Evolutionary conservation across 2,329 filamentous ascomycete genomes (phyloP), one percentile per base, ranked within the genome.

Genomic region (Fusarium fracticaudum): DNA sequence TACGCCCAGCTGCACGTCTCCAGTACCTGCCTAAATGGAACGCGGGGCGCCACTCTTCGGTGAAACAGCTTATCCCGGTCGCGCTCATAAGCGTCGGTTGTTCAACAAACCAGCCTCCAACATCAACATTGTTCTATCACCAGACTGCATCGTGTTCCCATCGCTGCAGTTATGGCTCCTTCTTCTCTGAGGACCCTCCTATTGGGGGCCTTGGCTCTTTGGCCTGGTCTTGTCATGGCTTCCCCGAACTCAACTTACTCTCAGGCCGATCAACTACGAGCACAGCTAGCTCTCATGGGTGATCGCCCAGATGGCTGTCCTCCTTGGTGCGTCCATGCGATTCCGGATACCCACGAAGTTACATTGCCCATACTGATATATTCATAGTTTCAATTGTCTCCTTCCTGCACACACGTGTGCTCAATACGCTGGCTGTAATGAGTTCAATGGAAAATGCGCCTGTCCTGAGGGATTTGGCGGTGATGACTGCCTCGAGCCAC

Each of bases 381-480:
- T 24, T 15, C 79, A 77, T 74, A 96, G 96, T 86, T 99, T 99
- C 88, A 98, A 99, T 89, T 99, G 96, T 85, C 93, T 98, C 67
- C 90, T 99, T 22, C 95, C 96, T 35, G 94, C 94, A 72, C 97
- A 98, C 82, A 91, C 91, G 72, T 99, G 96, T 83, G 91, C 94
- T 72, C 96, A 99, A 84, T 99, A 93, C 81, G 93, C 95, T 41
- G 88, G 91, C 40, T 99, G 96, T 83, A 97, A 96, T 82, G 91
- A 92, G 79, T 95, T 91, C 79, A 97, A 94, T 78, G 96, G 96
- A 57, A 95, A 97, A 86, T 99, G 96, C 84, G 89, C 92, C 68
- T 99, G 96, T 82, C 95, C 96, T 14, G 88, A 94, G 24, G 96
- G 96, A 41, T 99, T 97, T 81, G 96, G 95, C 69, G 96, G 96